Conservation (phyloP, 106 monocot species). For the Dioscorea alata region DNA sequence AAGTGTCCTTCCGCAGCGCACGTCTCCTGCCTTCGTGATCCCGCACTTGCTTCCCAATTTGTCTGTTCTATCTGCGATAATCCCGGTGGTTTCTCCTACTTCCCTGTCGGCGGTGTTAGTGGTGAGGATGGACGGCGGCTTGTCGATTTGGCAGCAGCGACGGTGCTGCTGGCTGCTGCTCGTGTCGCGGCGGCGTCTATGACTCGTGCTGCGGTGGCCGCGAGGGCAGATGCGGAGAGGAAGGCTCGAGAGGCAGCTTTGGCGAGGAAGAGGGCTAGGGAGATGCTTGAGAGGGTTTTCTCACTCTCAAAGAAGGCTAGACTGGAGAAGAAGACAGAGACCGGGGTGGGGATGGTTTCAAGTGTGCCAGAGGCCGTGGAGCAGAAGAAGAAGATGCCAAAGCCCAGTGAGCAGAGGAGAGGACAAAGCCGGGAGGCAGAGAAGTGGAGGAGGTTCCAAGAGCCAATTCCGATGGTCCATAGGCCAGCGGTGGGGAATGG, state of each 20-base stretch:
- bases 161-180: constrained; percentile 18
- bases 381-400: constrained; percentile 7
- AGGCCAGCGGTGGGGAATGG: neutral
- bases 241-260: constrained; percentile 1
- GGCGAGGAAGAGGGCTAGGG: constrained; percentile 13
- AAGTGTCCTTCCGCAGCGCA: neutral
- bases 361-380: neutral
- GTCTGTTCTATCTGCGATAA: neutral
- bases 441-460: constrained; percentile 1
- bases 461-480: neutral
- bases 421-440: neutral
- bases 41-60: neutral
- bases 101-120: neutral
- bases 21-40: neutral
- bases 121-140: neutral
- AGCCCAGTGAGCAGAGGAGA: too few species aligned
- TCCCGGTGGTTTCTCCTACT: neutral
- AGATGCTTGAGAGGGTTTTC: constrained; percentile 9
- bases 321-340: neutral
- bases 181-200: constrained; percentile 12
- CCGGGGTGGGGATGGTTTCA: neutral
- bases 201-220: neutral
- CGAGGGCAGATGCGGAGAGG: constrained; percentile 15
- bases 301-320: neutral
- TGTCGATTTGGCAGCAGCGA: neutral